Evolutionary conservation across 768 basidiomycete species (phyloP).

Genomic region (Suillus variegatus): DNA sequence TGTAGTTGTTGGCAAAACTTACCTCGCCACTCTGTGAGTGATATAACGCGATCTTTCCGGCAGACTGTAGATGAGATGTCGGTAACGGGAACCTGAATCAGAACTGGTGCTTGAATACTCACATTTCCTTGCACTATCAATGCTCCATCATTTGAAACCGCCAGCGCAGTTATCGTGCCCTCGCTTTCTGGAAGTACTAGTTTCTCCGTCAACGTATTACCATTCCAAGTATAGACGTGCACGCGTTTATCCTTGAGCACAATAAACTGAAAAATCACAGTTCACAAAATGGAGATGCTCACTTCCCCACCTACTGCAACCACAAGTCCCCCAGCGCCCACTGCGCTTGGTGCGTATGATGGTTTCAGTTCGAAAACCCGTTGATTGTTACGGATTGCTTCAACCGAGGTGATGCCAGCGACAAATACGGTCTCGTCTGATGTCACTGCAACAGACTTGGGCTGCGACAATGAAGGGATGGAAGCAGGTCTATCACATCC

Average conservation of each 20-base stretch:
- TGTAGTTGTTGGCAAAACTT: background rate
- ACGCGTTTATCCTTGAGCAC: constrained; percentile 70
- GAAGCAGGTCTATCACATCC: constrained; percentile 46
- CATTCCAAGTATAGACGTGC: constrained; percentile 72
- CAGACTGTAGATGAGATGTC: constrained; percentile 48
- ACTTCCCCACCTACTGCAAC: constrained; percentile 82
- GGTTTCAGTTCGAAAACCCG: constrained; percentile 58
- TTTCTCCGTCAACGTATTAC: constrained; percentile 56
- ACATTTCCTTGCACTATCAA: constrained; percentile 87
- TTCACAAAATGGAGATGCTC: constrained; percentile 23
- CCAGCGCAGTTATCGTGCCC: constrained; percentile 69
- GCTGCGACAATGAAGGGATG: constrained; percentile 59
- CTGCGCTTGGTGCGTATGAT: constrained; percentile 52
- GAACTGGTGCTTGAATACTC: constrained; percentile 28
- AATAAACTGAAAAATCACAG: constrained; percentile 6
- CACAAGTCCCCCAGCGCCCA: constrained; percentile 51
- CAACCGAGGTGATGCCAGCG: constrained; percentile 44
- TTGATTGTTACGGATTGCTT: constrained; percentile 72
- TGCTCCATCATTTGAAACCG: constrained; percentile 78
- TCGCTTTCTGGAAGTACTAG: constrained; percentile 66
- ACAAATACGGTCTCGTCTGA: constrained; percentile 69
- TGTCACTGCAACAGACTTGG: constrained; percentile 61
- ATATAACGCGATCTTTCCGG: constrained; percentile 64
- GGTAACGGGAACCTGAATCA: background rate
- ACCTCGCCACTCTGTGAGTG: constrained; percentile 7